phyloP scores from a whole-genome alignment of 352 stramenopile species.

The Phytophthora niederhauseri region DNA sequence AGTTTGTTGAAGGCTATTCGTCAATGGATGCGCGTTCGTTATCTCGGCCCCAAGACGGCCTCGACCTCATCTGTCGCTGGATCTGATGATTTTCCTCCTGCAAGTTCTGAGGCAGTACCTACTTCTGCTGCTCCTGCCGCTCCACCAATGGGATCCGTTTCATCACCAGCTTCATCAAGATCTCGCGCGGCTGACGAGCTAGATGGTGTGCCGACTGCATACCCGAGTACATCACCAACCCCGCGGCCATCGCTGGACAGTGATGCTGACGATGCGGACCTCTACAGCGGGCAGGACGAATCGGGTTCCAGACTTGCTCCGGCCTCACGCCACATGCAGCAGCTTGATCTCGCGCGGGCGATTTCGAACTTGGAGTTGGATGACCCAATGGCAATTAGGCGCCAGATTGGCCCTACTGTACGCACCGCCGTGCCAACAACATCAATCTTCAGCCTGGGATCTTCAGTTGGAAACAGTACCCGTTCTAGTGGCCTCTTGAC shows the following conservation, averaged over 20 bases:
- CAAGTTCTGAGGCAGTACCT: slow-evolving; percentile 20
- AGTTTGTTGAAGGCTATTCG: slow-evolving; percentile 66
- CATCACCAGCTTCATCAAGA: slow-evolving; percentile 29
- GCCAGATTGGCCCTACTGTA: slow-evolving; percentile 52
- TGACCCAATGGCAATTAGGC: slow-evolving; percentile 73
- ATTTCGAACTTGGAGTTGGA: slow-evolving; percentile 84
- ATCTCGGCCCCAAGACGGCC: slow-evolving; percentile 40
- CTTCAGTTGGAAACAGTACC: slow-evolving; percentile 51
- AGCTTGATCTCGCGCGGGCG: slow-evolving; percentile 72
- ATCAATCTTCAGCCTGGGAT: slow-evolving; percentile 77
- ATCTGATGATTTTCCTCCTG: slow-evolving; percentile 33
- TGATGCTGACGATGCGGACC: slow-evolving; percentile 32
- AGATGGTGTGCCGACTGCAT: slow-evolving; percentile 26
- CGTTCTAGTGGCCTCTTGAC: slow-evolving; percentile 52
- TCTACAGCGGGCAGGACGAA: slow-evolving; percentile 15
- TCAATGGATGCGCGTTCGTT: slow-evolving; percentile 71
- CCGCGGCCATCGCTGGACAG: slow-evolving; percentile 40
- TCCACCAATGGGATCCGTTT: slow-evolving; percentile 7
- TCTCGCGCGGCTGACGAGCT: slow-evolving; percentile 21
- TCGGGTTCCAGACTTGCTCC: slow-evolving; percentile 44
- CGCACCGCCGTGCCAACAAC: slow-evolving; percentile 55
- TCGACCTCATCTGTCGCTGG: slow-evolving; percentile 22
- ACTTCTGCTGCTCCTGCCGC: slow-evolving; percentile 15
- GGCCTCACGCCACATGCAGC: slow-evolving; percentile 78
- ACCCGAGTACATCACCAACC: slow-evolving; percentile 40